A percentile compares a stretch with the other conserved stretches of the same genome.
Evolutionary conservation across 805 yeast genomes (phyloP).

Genomic region (Torulaspora gathmanii): DNA sequence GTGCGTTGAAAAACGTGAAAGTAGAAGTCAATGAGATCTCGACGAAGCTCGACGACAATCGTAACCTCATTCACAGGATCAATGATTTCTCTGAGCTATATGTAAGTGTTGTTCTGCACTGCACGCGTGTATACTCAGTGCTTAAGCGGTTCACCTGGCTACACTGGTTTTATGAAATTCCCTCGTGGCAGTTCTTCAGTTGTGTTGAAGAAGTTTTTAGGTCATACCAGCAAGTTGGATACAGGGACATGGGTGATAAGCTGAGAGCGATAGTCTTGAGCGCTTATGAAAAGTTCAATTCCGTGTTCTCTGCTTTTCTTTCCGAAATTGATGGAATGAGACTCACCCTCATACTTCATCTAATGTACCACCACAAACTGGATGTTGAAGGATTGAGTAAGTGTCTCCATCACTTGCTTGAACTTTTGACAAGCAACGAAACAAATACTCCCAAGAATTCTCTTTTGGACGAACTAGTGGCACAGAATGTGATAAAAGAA

Average conservation of each 20-base stretch:
- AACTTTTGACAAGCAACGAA: not conserved
- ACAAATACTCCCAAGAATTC: not conserved
- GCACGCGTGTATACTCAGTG: conserved; percentile 47
- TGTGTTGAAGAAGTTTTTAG: conserved; percentile 36
- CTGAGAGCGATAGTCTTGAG: conserved; percentile 34
- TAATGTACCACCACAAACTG: conserved; percentile 16
- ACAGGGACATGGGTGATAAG: conserved; percentile 14
- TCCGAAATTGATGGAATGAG: conserved; percentile 42
- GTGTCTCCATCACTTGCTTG: not conserved
- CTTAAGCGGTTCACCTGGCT: conserved; percentile 41
- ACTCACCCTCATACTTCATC: conserved; percentile 41
- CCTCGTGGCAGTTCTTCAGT: conserved; percentile 43
- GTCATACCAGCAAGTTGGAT: not conserved
- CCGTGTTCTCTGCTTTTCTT: conserved; percentile 45
- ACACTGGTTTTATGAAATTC: conserved; percentile 56
- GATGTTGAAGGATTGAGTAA: conserved; percentile 14
- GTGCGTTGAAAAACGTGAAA: conserved; percentile 62
- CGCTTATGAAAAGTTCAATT: conserved; percentile 47
- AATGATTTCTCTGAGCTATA: conserved; percentile 46
- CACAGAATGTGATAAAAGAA: conserved; percentile 4
- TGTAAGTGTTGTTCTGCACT: conserved; percentile 50
- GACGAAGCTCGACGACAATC: conserved; percentile 50
- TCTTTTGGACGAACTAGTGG: conserved; percentile 1
- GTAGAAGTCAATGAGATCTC: conserved; percentile 53
- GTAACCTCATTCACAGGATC: conserved; percentile 49